phyloP scores from a whole-genome alignment of 2,329 filamentous ascomycete species.

The Hypoxylon rubiginosum region DNA sequence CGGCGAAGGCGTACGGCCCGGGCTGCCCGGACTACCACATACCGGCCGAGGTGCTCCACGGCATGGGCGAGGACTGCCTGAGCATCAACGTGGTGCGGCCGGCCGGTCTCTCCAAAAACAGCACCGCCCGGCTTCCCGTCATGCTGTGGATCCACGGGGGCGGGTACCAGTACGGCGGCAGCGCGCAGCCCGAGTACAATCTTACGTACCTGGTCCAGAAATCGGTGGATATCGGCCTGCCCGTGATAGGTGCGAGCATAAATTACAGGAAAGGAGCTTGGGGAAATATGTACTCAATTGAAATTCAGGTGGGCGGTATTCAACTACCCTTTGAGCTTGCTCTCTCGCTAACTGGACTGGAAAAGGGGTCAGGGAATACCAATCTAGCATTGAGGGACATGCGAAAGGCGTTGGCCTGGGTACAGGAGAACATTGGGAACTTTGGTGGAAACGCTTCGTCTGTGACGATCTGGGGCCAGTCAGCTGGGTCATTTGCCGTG shows the following conservation, averaged over 20 bases:
- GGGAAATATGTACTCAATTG: conserved; percentile 49
- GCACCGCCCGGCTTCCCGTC: conserved; percentile 45
- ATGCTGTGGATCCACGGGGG: conserved; percentile 54
- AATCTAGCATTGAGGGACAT: conserved; percentile 49
- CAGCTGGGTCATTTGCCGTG: conserved; percentile 51
- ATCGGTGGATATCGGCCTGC: conserved; percentile 59
- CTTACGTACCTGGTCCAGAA: conserved; percentile 68
- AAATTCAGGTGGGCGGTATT: conserved; percentile 44
- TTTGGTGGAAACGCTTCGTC: conserved; percentile 48
- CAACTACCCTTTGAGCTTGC: neutral
- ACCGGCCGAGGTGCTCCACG: conserved; percentile 36
- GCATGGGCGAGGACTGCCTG: conserved; percentile 53
- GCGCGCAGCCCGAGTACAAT: conserved; percentile 66
- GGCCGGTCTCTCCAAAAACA: conserved; percentile 24
- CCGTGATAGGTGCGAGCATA: conserved; percentile 62
- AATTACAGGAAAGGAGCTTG: conserved; percentile 59
- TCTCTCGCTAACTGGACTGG: conserved; percentile 9
- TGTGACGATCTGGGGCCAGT: conserved; percentile 51
- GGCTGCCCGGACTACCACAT: conserved; percentile 45
- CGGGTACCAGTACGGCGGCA: conserved; percentile 47
- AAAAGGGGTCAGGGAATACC: conserved; percentile 48
- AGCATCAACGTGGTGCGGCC: conserved; percentile 53
- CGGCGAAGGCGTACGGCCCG: conserved; percentile 39
- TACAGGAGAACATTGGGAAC: conserved; percentile 49
- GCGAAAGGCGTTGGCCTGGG: conserved; percentile 48